These are phyloP conservation scores for Fulvia fulva DNA, from an alignment of 2,329 filamentous ascomycete genomes.

Conservation along the genomic window DNA sequence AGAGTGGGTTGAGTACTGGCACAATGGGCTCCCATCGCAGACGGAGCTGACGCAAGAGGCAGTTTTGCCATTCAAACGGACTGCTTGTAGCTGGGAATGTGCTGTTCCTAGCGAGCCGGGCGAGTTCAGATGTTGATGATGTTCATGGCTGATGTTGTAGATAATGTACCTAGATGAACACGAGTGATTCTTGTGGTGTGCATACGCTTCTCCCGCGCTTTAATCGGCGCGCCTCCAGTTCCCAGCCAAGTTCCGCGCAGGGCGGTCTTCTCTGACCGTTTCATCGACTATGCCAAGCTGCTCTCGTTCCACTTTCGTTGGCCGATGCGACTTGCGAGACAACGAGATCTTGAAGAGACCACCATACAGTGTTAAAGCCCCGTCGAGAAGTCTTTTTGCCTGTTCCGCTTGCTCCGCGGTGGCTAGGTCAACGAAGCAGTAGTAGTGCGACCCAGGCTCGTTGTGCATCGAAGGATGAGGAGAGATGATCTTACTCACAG, in stretches of 20 bases:
- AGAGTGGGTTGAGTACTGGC: conserved; percentile 38
- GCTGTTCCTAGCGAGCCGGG: conserved; percentile 24
- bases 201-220: background rate
- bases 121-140: conserved; percentile 11
- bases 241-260: background rate
- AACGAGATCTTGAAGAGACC: conserved; percentile 19
- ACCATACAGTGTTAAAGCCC: conserved; percentile 20
- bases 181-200: too few relatives aligned
- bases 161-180: too few relatives aligned
- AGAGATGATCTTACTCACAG: conserved; percentile 45
- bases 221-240: background rate
- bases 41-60: conserved; percentile 25
- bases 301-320: background rate
- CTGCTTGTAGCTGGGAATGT: conserved; percentile 33
- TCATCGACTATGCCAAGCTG: background rate
- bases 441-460: conserved; percentile 20
- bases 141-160: background rate
- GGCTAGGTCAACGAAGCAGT: conserved; percentile 32
- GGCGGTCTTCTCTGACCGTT: background rate
- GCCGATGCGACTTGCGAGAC: conserved; percentile 8
- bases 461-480: conserved; percentile 10
- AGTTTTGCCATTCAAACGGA: conserved; percentile 33
- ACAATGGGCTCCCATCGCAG: conserved; percentile 24
- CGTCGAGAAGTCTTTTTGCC: conserved; percentile 24
- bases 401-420: conserved; percentile 24